Evolutionary conservation across 176 grass and related monocot species (phyloP), one percentile per base, ranked within the genome.

Genomic region (Rhynchospora breviuscula): DNA sequence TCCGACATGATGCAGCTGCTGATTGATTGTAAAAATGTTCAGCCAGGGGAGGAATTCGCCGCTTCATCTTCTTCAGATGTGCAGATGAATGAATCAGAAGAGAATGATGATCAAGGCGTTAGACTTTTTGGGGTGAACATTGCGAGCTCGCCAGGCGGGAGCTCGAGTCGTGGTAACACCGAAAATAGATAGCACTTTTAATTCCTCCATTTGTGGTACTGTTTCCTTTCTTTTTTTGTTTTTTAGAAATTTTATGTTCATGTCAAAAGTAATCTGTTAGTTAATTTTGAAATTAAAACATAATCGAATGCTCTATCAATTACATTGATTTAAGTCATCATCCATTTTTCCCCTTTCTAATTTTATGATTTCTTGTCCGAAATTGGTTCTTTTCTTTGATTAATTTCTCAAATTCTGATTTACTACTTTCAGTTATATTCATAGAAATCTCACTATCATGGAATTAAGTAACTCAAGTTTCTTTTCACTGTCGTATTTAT

Each of bases 61-160:
- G 49, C 47, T 19, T 35, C 25, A 5, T 66, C 52, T 21, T 53
- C 78, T 0, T 75, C 64, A 17, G 47, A 22, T 8, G 81, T 81
- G 25, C 44, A 54, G 6, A 54, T 54, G 80, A 18, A 53, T 29
- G 80, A 66, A 29, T 68, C 48, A 14, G 62, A 82, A 66, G 61
- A 82, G 26, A 82, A 18, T 3, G 67, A 92, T 70, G 77, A 83
- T 6, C 89, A 60, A 11, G 86, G 85, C 0, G 81, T 92, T 12
- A 90, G 81, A 83, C 84, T 94, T 46, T 94, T 94, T 17, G 92
- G 92, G 5, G 92, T 94, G 21, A 87, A 92, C 85, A 94, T 94
- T 72, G 83, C 90, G 57, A 85, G 82, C 66, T 17, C 47, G 6
- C 73, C 53, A 54, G 11, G 12, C 2, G 65, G 60, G 61, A 66